Evolutionary conservation across 2,329 filamentous ascomycete species (phyloP).

Genomic region (Ophiostoma piceae): DNA sequence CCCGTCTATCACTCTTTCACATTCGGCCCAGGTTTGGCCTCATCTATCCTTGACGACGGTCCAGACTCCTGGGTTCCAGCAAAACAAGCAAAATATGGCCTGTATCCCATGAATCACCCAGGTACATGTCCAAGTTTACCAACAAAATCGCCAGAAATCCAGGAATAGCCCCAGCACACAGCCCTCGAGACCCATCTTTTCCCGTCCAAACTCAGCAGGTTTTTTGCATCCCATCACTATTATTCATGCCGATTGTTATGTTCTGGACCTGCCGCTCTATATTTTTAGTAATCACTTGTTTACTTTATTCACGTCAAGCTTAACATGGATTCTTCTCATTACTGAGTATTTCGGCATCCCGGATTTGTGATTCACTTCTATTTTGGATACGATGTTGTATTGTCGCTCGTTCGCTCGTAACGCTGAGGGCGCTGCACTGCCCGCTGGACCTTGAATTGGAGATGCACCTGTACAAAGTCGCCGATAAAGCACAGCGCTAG

Average conservation of each 20-base stretch:
- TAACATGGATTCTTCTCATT: background rate
- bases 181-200: background rate
- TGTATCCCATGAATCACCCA: background rate
- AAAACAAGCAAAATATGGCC: background rate
- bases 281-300: background rate
- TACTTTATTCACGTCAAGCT: background rate
- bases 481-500: too few species aligned
- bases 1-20: background rate
- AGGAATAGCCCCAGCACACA: background rate
- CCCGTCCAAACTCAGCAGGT: background rate
- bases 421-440: background rate
- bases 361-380: background rate
- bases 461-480: background rate
- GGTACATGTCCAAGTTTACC: background rate
- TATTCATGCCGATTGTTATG: constrained; percentile 8
- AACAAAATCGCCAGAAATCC: constrained; percentile 2
- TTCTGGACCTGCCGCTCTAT: background rate
- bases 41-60: background rate
- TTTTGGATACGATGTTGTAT: constrained; percentile 13
- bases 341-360: background rate
- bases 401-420: background rate
- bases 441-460: background rate
- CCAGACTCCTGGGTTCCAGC: background rate
- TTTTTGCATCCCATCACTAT: background rate
- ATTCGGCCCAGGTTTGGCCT: background rate